These are phyloP conservation scores for Saccharomycopsis hybrid DNA, from an alignment of 1,139 yeast species.

Conservation along the genomic window DNA sequence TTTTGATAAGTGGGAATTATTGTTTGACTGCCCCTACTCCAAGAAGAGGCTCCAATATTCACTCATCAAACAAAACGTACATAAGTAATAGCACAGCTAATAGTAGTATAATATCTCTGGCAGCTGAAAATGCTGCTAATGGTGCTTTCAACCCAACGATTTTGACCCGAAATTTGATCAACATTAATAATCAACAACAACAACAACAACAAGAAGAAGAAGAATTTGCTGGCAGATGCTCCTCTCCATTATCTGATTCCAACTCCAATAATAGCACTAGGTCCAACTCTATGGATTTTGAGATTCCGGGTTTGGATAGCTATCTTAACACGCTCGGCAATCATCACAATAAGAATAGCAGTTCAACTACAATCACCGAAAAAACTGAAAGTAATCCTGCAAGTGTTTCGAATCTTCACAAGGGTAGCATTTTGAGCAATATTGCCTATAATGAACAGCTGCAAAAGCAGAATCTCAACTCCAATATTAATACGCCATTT, in stretches of 20 bases:
- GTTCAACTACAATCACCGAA: not conserved
- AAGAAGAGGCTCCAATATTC: not conserved
- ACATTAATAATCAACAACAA: too few species aligned
- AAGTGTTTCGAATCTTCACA: too few species aligned
- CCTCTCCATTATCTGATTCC: conserved; percentile 2
- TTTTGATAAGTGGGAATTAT: conserved; percentile 13
- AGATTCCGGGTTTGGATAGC: conserved; percentile 12
- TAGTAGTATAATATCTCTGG: not conserved
- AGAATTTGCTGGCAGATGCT: not conserved
- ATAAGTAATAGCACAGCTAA: not conserved
- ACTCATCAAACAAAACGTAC: not conserved
- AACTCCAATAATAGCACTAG: not conserved
- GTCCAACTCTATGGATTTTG: conserved; percentile 5
- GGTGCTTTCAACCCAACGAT: not conserved
- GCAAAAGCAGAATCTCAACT: too few species aligned
- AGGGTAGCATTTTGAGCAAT: too few species aligned
- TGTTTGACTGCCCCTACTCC: conserved; percentile 4
- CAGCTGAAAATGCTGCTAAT: not conserved
- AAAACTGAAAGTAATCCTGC: too few species aligned
- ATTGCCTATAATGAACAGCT: too few species aligned
- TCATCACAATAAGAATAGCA: not conserved
- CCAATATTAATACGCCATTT: too few species aligned
- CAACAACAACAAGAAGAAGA: not conserved
- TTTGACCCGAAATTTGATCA: too few species aligned
- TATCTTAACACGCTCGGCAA: conserved; percentile 1